phyloP scores from a whole-genome alignment of 768 basidiomycete genomes.

The Lactifluus hygrophoroides region DNA sequence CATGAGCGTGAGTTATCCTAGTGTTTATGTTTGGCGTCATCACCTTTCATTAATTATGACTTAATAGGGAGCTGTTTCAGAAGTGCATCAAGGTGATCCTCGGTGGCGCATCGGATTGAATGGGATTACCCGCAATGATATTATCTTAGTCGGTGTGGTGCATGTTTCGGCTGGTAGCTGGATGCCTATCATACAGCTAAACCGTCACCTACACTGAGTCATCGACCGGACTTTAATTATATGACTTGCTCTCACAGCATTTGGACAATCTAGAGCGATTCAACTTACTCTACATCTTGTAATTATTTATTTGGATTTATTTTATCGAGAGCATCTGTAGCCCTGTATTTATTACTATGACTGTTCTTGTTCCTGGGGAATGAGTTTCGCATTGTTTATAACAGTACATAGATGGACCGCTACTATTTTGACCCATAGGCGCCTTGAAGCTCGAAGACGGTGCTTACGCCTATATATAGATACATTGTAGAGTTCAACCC shows the following conservation, averaged over 20 bases:
- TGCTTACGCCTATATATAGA: no score
- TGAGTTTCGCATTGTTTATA: no score
- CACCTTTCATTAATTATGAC: neutral
- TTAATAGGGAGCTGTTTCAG: conserved; percentile 10
- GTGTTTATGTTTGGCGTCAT: neutral
- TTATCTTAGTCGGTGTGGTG: conserved; percentile 15
- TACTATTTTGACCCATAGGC: no score
- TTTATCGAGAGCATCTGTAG: neutral
- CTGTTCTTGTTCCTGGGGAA: neutral
- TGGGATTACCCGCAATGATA: conserved; percentile 14
- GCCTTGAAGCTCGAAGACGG: no score
- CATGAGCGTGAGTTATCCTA: conserved; percentile 4
- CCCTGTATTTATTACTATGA: neutral
- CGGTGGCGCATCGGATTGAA: conserved; percentile 16
- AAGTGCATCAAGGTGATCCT: conserved; percentile 9
- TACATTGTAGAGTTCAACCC: no score
- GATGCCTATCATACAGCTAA: conserved; percentile 22
- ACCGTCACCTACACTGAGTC: conserved; percentile 11
- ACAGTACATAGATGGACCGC: no score
- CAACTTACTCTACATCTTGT: no score
- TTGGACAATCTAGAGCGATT: no score
- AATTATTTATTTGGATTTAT: neutral
- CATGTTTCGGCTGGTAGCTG: conserved; percentile 21
- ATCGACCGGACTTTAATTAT: neutral
- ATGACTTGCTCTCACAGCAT: neutral